Base-by-base conservation (phyloP, 2,329 filamentous ascomycete genomes). In the Calonectria honghensis region DNA sequence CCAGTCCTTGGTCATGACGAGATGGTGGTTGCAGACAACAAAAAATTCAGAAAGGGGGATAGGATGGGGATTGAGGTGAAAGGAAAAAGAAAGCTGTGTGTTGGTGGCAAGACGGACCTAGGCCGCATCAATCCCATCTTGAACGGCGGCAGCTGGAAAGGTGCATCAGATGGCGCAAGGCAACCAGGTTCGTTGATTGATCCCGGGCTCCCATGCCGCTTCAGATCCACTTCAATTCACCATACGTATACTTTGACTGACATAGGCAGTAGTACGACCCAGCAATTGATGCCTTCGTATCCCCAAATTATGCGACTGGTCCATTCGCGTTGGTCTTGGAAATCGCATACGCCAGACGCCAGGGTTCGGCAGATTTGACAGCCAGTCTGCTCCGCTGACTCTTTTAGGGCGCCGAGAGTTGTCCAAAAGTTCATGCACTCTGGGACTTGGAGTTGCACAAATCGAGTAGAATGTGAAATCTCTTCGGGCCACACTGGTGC, bases 281-380 rank as follows among this genome's bases (percentile, higher is more conserved):
- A 63, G n/a, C 57, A 63, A 14, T 63, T 63, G 35, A 63, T 41
- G 35, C 57, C 57, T 27, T 16, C 37, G 4, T 63, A 35, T 41
- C 57, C 57, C 18, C 27, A 7, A 27, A 63, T 63, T 18, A 63
- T 39, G 29, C 41, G 57, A 20, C 35, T 63, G 6, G 57, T 63
- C 27, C 35, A 16, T 13, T 18, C 16, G 57, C 57, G 57, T 63
- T 63, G n/a, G n/a, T 41, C 37, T 39, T 6, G 35, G 24, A 39
- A 63, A 10, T 27, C 9, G 27, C 29, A n/a, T 16, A 63, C 41
- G n/a, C 57, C 57, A 5, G 11, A 41, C 4, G 57, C 57, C 11
- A 63, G n/a, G 5, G 57, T 63, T 41, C 57, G 57, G 35, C 57
- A 63, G 35, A 63, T 18, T 16, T 16, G n/a, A 41, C 57, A 63